Percentiles rank a stretch among this genome's conserved stretches.
These are phyloP conservation scores for Teratosphaeria viscida DNA, from an alignment of 2,329 filamentous ascomycete species.

Conservation along the genomic window DNA sequence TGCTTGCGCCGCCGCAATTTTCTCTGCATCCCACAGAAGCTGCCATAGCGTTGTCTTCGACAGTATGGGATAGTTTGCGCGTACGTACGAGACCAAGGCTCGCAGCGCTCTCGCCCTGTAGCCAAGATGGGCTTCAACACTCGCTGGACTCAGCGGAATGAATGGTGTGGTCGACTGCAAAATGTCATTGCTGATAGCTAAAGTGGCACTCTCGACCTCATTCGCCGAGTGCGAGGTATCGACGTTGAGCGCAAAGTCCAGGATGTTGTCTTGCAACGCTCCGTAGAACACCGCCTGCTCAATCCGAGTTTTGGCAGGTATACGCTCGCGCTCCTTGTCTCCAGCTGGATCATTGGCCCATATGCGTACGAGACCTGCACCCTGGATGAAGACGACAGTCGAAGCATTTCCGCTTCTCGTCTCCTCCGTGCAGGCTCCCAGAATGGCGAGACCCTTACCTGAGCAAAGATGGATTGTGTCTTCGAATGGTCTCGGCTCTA, in stretches of 20 bases:
- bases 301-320: conserved; percentile 79
- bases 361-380: conserved; percentile 48
- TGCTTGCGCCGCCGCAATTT: conserved; percentile 65
- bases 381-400: conserved; percentile 46
- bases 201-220: conserved; percentile 66
- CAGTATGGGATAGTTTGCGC: conserved; percentile 52
- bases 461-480: conserved; percentile 71
- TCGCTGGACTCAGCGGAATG: conserved; percentile 58
- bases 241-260: conserved; percentile 66
- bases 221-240: conserved; percentile 52
- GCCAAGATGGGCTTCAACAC: conserved; percentile 70
- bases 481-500: conserved; percentile 61
- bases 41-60: conserved; percentile 63
- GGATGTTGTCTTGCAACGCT: conserved; percentile 60
- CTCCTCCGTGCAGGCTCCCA: conserved; percentile 41
- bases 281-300: conserved; percentile 95
- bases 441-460: conserved; percentile 38
- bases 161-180: conserved; percentile 65
- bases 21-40: conserved; percentile 82
- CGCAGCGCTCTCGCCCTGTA: conserved; percentile 63
- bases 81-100: conserved; percentile 63
- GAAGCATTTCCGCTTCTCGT: conserved; percentile 22
- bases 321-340: conserved; percentile 42
- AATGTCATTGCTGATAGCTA: conserved; percentile 71
- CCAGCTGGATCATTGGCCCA: conserved; percentile 47